Base-by-base conservation (phyloP, 208 protist species). In the Novymonas esmeraldas region DNA sequence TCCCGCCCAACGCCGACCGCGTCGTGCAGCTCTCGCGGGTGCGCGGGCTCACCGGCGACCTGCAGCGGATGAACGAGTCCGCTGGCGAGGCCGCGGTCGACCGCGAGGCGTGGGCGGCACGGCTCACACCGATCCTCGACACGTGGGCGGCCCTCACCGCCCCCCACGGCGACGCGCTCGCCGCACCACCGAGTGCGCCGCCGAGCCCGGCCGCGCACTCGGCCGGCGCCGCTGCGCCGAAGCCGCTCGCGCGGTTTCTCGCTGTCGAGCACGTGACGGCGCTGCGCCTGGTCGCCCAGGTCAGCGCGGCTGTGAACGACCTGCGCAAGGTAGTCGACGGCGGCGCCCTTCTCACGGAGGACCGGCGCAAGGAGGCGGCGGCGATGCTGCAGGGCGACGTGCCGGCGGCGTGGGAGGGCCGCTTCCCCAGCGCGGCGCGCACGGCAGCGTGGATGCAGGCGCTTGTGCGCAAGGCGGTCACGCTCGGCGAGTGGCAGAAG, bases 1-100 rank as follows among this genome's bases (percentile, higher is more conserved):
- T 99, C 20, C 97, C 98, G 2, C 82, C 94, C 13, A 99, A 99
- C 72, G 88, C 95, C 14, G 96, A 98, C 74, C 82, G 92, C 41
- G 85, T 96, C 6, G 92, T 98, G 54, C 97, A 98, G 78, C 68
- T 90, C 14, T 76, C 82, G 6, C 72, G 79, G 28, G 83, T 92
- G 33, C 76, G 82, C 64, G 28, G 72, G 14, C 58, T 98, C 11
- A 86, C 94, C 0, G 66, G 59, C 16, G 82, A 95, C 69, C 82
- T 98, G 36, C 93, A 97, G 73, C 78, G 75, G 20, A 79, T 98
- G 56, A 73, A 82, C 70, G 85, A 95, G 56, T 72, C 81, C 2
- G 64, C 79, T 36, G 78, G 78, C 41, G 81, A 85, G 64, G 62
- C 81, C 2, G 67, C 78, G 11, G 74, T 98, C 62, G 90, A 88